Percentiles rank a stretch among this genome's conserved stretches.
Evolutionary conservation across 768 basidiomycete genomes (phyloP).

Genomic region (Suillus plorans): DNA sequence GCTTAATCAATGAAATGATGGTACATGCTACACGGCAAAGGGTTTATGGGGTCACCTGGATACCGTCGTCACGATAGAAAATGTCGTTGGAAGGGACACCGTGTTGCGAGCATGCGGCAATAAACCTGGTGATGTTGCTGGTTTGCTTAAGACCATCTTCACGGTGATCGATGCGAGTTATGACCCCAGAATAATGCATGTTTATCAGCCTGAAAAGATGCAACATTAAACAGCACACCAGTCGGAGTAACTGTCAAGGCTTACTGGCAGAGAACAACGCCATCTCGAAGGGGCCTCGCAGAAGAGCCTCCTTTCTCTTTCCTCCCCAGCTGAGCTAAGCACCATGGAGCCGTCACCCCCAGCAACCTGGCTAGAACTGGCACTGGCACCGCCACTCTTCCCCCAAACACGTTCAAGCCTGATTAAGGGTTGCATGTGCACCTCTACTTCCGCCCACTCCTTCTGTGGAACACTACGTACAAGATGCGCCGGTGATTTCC

Average conservation of each 20-base stretch:
- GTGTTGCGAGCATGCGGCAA: conserved; percentile 70
- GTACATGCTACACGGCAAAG: conserved; percentile 73
- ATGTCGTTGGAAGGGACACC: conserved; percentile 63
- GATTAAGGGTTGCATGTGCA: conserved; percentile 55
- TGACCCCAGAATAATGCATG: conserved; percentile 62
- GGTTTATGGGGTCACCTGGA: conserved; percentile 56
- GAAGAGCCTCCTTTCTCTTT: conserved; percentile 72
- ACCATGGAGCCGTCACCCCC: conserved; percentile 34
- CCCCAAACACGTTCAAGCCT: conserved; percentile 79
- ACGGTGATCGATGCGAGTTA: conserved; percentile 62
- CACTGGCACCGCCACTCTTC: conserved; percentile 50
- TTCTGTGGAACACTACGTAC: conserved; percentile 48
- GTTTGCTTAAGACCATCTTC: conserved; percentile 67
- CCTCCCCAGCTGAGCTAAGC: conserved; percentile 58
- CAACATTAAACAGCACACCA: conserved; percentile 1
- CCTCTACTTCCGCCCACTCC: conserved; percentile 79
- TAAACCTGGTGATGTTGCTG: conserved; percentile 75
- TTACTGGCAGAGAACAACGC: conserved; percentile 88
- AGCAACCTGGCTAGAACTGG: conserved; percentile 43
- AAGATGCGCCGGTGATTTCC: conserved; percentile 58
- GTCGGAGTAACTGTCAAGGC: conserved; percentile 34
- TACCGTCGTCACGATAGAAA: conserved; percentile 68
- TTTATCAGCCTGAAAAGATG: conserved; percentile 63
- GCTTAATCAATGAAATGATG: conserved; percentile 65
- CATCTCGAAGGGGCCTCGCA: conserved; percentile 78